Conservation (phyloP, 2,329 filamentous ascomycete species). For the Nemania diffusa region DNA sequence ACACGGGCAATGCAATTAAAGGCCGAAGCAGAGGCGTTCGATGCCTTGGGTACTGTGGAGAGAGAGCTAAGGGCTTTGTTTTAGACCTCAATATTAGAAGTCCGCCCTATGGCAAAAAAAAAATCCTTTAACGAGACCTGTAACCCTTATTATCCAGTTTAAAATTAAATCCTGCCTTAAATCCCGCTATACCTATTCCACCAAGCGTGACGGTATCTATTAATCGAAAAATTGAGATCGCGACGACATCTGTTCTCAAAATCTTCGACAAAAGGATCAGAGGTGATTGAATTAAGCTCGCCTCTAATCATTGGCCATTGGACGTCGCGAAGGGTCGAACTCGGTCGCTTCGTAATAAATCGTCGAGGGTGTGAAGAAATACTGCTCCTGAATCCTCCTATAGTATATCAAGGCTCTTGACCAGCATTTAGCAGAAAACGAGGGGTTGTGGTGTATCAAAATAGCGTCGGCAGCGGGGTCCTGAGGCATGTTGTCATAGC, state of each 20-base stretch:
- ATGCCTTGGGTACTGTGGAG: conserved; percentile 31
- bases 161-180: no score
- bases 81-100: no score
- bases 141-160: no score
- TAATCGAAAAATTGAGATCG: no score
- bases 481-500: conserved; percentile 12
- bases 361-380: not conserved
- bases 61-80: conserved; percentile 30
- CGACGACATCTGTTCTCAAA: not conserved
- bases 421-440: conserved; percentile 7
- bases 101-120: no score
- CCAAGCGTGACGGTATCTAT: no score
- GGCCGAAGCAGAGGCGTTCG: conserved; percentile 23
- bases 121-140: no score
- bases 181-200: no score
- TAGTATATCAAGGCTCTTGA: conserved; percentile 15
- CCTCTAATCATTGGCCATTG: conserved; percentile 3
- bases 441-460: conserved; percentile 12
- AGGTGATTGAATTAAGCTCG: conserved; percentile 6
- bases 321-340: conserved; percentile 18
- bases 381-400: conserved; percentile 3
- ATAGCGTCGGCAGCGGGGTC: conserved; percentile 10
- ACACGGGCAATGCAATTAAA: conserved; percentile 26
- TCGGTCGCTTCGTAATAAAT: conserved; percentile 6
- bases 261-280: conserved; percentile 3